Conservation (phyloP, 495 filamentous ascomycete genomes). For the Rhypophila decipiens region DNA sequence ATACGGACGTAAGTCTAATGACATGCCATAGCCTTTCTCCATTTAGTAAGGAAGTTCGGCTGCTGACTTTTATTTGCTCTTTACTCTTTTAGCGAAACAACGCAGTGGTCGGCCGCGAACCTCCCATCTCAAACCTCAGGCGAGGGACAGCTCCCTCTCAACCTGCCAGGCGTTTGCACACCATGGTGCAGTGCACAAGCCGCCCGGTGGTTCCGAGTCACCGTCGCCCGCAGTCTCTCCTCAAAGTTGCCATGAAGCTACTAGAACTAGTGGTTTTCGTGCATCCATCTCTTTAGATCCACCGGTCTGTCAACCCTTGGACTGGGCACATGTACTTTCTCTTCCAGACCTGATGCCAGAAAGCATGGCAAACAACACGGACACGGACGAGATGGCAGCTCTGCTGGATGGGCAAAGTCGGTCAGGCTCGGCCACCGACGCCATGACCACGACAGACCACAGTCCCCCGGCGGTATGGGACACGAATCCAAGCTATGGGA, state of each 20-base stretch:
- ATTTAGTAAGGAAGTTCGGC: not conserved
- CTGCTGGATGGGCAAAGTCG: not conserved
- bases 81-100: not conserved
- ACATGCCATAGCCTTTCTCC: not conserved
- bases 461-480: not conserved
- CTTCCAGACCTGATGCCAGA: not conserved
- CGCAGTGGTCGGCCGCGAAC: not conserved
- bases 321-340: not conserved
- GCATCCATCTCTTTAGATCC: not conserved
- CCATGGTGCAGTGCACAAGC: not conserved
- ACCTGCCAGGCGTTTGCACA: not conserved
- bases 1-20: not conserved
- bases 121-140: not conserved
- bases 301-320: not conserved
- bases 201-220: not conserved
- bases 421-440: not conserved
- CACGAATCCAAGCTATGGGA: not conserved
- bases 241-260: not conserved
- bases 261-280: too few relatives aligned
- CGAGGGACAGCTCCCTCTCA: not conserved
- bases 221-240: not conserved
- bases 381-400: not conserved
- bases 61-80: not conserved
- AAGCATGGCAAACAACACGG: not conserved
- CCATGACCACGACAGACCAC: not conserved